Evolutionary conservation across 139 green algal genomes (phyloP), one percentile per base, ranked within the genome.

Genomic region (Haematococcus sp.): DNA sequence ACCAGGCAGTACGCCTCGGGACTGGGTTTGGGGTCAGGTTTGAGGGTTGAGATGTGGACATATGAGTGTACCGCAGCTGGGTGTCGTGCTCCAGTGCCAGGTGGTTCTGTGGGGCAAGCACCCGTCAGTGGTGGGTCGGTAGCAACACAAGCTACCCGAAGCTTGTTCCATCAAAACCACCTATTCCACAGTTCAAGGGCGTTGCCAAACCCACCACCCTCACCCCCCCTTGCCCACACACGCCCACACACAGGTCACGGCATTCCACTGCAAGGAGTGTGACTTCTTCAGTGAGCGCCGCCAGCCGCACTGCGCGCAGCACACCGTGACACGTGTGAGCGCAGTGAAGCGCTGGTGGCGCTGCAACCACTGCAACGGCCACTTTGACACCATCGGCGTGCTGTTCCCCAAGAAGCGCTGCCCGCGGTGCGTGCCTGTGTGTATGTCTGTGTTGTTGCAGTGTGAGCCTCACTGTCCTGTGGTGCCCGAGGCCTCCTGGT

Each of bases 341-440:
- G 70, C 68, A 13, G 69, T 73, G 28, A 84, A 84, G 60, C 78
- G 78, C 60, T 84, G 71, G 43, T 84, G 78, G 78, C 68, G 23
- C 3, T 84, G 78, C 68, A 43, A 56, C 59, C 78, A 84, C 51
- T 84, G 78, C 73, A 79, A 84, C 63, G 72, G 58, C 15, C 72
- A 71, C 60, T 65, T 78, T 68, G 66, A 56, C 28, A 76, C 78
- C 1, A 60, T 84, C 35, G 78, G 78, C n/a, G 73, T 84, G 30
- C 70, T 77, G 32, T 75, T 75, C 52, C 78, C 78, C 1, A 71
- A 64, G 46, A 84, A 43, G 59, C 59, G 78, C 25, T 84, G 78
- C 73, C 68, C 66, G 46, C 52, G 63, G 76, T 81, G 63, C 0
- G 75, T 34, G 11, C 40, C 15, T 1, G n/a, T 23, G 63, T 15